Percentiles rank a stretch among this genome's conserved stretches.
Conservation (phyloP, 2,329 filamentous ascomycete species). For the Teratosphaeria destructans region DNA sequence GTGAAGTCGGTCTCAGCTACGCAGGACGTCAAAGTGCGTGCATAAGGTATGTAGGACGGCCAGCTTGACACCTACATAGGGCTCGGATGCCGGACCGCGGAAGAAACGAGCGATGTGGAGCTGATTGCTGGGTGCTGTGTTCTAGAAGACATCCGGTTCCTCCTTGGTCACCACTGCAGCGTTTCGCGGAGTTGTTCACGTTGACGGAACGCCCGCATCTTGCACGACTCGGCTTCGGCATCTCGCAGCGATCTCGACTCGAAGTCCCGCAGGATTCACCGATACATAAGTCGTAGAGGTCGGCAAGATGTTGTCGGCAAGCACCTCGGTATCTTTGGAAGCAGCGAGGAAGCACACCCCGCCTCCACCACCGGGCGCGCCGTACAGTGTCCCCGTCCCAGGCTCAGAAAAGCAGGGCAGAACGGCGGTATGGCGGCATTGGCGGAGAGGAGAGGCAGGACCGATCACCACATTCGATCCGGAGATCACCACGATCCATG, state of each 20-base stretch:
- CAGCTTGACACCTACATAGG: not conserved
- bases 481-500: constrained; percentile 23
- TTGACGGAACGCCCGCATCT: not conserved
- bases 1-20: not conserved
- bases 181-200: not conserved
- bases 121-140: not conserved
- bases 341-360: constrained; percentile 41
- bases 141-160: not conserved
- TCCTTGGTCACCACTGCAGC: not conserved
- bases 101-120: not conserved
- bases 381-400: constrained; percentile 69
- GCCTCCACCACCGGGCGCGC: constrained; percentile 61
- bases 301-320: not conserved
- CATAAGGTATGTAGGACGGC: not conserved
- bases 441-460: constrained; percentile 56
- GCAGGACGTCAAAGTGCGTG: not conserved
- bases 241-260: not conserved
- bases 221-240: not conserved
- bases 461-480: constrained; percentile 65
- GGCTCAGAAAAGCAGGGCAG: constrained; percentile 64
- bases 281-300: not conserved
- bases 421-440: constrained; percentile 72
- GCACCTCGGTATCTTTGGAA: constrained; percentile 14
- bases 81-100: not conserved
- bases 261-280: not conserved